These are phyloP conservation scores for Acrodontium crateriforme DNA, from an alignment of 2,329 filamentous ascomycete genomes.

Conservation along the genomic window DNA sequence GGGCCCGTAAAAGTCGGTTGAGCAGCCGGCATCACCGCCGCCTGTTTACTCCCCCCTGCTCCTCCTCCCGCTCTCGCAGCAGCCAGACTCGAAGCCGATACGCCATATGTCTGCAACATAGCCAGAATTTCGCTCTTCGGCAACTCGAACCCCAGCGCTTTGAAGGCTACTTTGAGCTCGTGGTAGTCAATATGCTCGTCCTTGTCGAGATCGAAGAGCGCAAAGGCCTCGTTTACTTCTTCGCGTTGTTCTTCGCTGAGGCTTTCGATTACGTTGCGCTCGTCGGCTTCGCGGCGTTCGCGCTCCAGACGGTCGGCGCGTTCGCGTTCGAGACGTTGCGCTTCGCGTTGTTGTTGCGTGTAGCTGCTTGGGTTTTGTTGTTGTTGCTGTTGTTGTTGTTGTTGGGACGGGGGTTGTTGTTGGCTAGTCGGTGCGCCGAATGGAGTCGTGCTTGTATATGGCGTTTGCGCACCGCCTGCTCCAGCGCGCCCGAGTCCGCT, in stretches of 20 bases:
- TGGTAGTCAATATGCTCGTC: slow-evolving; percentile 93
- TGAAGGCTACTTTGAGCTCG: slow-evolving; percentile 91
- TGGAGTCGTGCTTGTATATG: slow-evolving; percentile 19
- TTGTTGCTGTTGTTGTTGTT: slow-evolving; percentile 13
- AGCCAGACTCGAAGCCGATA: slow-evolving; percentile 33
- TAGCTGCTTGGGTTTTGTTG: too few relatives aligned
- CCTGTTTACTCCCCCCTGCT: slow-evolving; percentile 5
- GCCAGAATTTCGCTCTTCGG: slow-evolving; percentile 72
- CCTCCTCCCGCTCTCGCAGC: slow-evolving; percentile 3
- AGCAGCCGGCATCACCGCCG: slow-evolving; percentile 2
- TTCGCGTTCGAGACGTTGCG: slow-evolving; percentile 29
- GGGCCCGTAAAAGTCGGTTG: slow-evolving; percentile 24
- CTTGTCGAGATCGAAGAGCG: slow-evolving; percentile 92
- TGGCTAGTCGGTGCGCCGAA: slow-evolving; percentile 22
- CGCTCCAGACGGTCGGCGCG: slow-evolving; percentile 28
- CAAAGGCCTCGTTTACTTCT: slow-evolving; percentile 93
- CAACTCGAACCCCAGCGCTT: slow-evolving; percentile 86
- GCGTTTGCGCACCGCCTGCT: slow-evolving; percentile 13
- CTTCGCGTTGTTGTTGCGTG: slow-evolving; percentile 27
- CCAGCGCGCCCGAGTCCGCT: slow-evolving; percentile 30
- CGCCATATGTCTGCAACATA: slow-evolving; percentile 69
- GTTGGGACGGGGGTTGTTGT: slow-evolving; percentile 7
- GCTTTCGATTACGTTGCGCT: slow-evolving; percentile 35
- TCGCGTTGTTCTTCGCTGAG: slow-evolving; percentile 81
- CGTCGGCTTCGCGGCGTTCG: slow-evolving; percentile 28